Conservation (phyloP, 73 alveolate species). For the Tetrahymena malaccensis region DNA sequence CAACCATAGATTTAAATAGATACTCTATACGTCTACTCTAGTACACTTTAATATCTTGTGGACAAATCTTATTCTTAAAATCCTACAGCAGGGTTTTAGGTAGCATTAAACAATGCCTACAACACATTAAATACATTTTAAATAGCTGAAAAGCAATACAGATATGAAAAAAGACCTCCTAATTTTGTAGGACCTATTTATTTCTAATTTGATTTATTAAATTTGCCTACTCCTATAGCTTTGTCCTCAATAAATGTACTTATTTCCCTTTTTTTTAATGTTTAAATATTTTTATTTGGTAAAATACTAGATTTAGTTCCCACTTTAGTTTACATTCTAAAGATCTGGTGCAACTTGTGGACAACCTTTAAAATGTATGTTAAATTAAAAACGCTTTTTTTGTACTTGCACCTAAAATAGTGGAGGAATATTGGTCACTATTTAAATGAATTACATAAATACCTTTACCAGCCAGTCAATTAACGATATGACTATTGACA, state of each 20-base stretch:
- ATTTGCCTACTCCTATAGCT: not conserved
- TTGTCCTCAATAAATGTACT: not conserved
- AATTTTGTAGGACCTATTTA: not conserved
- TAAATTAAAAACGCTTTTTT: not conserved
- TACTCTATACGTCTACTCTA: not conserved
- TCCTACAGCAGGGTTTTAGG: not conserved
- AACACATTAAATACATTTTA: not conserved
- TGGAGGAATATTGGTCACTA: not conserved
- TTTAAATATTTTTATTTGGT: not conserved
- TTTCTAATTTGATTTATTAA: not conserved
- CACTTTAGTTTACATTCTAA: not conserved
- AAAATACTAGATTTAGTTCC: not conserved
- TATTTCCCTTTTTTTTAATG: not conserved
- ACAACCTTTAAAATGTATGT: not conserved
- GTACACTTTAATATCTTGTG: not conserved
- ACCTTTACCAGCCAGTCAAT: not conserved
- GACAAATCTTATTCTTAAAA: not conserved
- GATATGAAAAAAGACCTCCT: not conserved
- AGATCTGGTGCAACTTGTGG: not conserved
- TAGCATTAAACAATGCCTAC: not conserved
- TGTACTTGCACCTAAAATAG: not conserved
- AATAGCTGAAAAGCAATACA: not conserved
- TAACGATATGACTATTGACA: not conserved
- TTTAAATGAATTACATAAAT: not conserved
- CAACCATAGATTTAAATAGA: not conserved